Base-by-base conservation (phyloP, 2,329 filamentous ascomycete species). In the Elsinoe necatrix region DNA sequence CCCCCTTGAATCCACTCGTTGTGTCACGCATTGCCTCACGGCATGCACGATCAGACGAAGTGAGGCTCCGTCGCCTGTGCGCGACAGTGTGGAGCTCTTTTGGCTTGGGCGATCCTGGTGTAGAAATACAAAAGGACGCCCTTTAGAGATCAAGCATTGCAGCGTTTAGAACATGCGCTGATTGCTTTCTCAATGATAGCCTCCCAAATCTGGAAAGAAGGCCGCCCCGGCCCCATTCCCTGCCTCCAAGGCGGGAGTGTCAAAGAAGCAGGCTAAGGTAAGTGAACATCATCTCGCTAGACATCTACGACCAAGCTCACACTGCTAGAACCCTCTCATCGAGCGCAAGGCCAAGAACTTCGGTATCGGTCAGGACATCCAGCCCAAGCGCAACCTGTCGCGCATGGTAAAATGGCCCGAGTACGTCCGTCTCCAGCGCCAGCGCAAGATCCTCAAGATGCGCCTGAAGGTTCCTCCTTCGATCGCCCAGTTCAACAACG, bases 171-270 rank as follows among this genome's bases (percentile, higher is more conserved):
- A 80, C 82, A 77, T 80, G 77, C 75, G 86, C 90, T 96, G 87
- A 95, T 89, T 95, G 87, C 93, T 91, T 95, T 69, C 92, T 97
- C 92, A 93, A 97, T 97, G 91, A 97, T 81, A 97, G 93, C 89
- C 93, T 87, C 88, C 92, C 75, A 98, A 97, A 82, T 71, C 75
- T 71, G 90, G 90, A 82, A 97, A 96, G 88, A 97, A 96, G 84
- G 86, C 89, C 79, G 93, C 93, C 71, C 81, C 93, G 75, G 90
- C 93, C 80, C 93, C 93, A 76, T 95, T 95, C 85, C 88, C 90
- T 73, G 85, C 91, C 81, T 83, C 85, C 72, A 95, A 95, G 85
- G 89, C 91, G 80, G 83, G 83, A 71, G 71, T 75, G 63, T 80
- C 80, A 71, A 96, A 96, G 88, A 98, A 97, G 87, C 81, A 83